These are phyloP conservation scores for Epichloe coenophiala DNA, from an alignment of 2,329 filamentous ascomycete species.

Conservation along the genomic window DNA sequence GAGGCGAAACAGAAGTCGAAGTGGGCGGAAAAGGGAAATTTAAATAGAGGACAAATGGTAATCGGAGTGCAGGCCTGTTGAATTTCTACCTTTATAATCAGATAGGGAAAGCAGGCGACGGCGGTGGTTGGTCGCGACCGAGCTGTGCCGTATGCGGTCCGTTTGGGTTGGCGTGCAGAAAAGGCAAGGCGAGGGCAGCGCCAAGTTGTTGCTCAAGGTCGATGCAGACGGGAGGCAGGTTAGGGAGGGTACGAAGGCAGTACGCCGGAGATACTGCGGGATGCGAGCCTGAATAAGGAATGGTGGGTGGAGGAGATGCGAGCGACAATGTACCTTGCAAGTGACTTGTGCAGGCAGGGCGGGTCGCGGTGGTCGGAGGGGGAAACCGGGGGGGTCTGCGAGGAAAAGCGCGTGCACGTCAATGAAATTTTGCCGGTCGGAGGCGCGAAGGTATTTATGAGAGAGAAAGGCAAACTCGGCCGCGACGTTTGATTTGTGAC, in stretches of 20 bases:
- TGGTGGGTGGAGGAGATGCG: neutral
- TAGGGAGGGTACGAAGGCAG: neutral
- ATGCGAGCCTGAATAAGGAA: neutral
- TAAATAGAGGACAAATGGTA: neutral
- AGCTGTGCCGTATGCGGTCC: slow-evolving; percentile 4
- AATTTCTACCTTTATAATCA: neutral
- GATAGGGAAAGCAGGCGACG: neutral
- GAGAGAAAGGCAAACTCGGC: slow-evolving; percentile 23
- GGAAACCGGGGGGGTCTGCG: slow-evolving; percentile 20
- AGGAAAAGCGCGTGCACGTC: slow-evolving; percentile 34
- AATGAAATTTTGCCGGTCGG: slow-evolving; percentile 28
- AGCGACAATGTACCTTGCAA: slow-evolving; percentile 5
- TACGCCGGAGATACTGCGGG: slow-evolving; percentile 1
- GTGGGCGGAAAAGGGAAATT: neutral
- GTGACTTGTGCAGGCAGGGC: slow-evolving; percentile 11
- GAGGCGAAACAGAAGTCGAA: neutral
- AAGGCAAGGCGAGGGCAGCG: neutral
- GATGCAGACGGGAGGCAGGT: neutral
- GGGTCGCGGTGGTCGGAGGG: slow-evolving; percentile 6
- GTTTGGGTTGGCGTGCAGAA: neutral
- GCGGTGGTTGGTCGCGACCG: slow-evolving; percentile 7
- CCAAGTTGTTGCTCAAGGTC: neutral
- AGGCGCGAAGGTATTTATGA: slow-evolving; percentile 34
- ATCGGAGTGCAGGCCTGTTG: neutral
- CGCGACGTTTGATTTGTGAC: slow-evolving; percentile 21